Percentiles rank a stretch among this genome's conserved stretches.
Conservation (phyloP, 345 rosid species). For the Populus tremula region DNA sequence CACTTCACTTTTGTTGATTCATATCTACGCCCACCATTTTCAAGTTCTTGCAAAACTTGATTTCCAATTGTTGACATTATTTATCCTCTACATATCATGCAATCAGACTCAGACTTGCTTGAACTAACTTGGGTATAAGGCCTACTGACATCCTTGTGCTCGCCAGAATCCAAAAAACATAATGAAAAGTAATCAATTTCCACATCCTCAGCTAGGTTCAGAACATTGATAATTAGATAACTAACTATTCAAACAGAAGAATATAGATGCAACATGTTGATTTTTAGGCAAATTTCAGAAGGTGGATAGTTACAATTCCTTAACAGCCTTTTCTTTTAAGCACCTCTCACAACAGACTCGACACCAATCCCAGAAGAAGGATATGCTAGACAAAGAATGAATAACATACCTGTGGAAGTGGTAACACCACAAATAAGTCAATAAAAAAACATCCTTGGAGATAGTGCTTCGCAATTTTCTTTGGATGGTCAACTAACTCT, state of each 20-base stretch:
- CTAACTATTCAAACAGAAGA: not conserved
- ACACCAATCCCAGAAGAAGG: too few species aligned
- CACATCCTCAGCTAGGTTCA: not conserved
- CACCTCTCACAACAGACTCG: too few species aligned
- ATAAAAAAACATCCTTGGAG: slow-evolving; percentile 49
- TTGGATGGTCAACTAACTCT: slow-evolving; percentile 83
- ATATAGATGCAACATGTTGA: not conserved
- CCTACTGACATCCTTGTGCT: not conserved
- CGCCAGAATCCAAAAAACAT: not conserved
- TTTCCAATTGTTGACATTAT: not conserved
- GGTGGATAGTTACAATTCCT: not conserved
- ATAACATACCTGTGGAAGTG: slow-evolving; percentile 78
- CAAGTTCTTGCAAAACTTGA: not conserved
- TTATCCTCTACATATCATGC: not conserved
- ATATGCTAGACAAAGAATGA: not conserved
- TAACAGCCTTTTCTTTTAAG: too few species aligned
- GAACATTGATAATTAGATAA: not conserved
- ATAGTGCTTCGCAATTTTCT: slow-evolving; percentile 61
- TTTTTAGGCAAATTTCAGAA: not conserved
- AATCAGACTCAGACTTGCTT: not conserved
- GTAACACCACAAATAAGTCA: slow-evolving; percentile 61
- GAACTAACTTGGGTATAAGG: not conserved
- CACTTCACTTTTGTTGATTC: not conserved
- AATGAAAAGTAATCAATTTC: not conserved
- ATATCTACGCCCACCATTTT: not conserved